Conservation (phyloP, 306 rosid species). For the Begonia loranthoides region DNA sequence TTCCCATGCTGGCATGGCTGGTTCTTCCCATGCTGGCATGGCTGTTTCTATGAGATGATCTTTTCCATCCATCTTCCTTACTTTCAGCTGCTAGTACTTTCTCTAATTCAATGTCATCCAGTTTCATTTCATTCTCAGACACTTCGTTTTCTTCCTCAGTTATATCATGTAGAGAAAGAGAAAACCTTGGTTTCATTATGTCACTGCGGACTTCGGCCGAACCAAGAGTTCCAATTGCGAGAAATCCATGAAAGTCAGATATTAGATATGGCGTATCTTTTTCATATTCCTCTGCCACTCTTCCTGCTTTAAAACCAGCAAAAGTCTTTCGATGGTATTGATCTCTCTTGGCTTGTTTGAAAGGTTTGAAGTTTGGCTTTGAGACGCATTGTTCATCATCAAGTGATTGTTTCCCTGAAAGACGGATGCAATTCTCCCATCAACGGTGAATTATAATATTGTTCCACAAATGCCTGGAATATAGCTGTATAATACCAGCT, state of each 20-base stretch:
- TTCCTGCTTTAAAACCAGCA: conserved; percentile 52
- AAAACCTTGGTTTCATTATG: conserved; percentile 70
- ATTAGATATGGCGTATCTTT: conserved; percentile 36
- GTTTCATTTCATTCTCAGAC: conserved; percentile 72
- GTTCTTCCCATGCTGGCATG: conserved; percentile 78
- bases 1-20: conserved; percentile 77
- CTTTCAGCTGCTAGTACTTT: conserved; percentile 70
- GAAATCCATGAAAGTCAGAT: conserved; percentile 82
- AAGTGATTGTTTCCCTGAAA: conserved; percentile 61
- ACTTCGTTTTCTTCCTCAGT: conserved; percentile 81
- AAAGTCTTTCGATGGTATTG: conserved; percentile 52
- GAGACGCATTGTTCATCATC: conserved; percentile 66
- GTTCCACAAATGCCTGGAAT: conserved; percentile 9
- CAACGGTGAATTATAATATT: too few species aligned
- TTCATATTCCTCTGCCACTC: conserved; percentile 38
- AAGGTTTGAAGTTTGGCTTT: conserved; percentile 36
- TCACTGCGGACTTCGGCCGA: conserved; percentile 39
- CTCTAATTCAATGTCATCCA: conserved; percentile 80
- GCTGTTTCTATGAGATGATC: conserved; percentile 78
- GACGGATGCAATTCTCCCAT: conserved; percentile 40
- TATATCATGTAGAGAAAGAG: conserved; percentile 60
- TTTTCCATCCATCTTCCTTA: conserved; percentile 50
- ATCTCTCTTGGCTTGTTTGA: conserved; percentile 45
- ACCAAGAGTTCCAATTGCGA: conserved; percentile 91
- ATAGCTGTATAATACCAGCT: too few species aligned